A percentile compares a stretch with the other conserved stretches of the same genome.
These are phyloP conservation scores for Euclidium syriacum DNA, from an alignment of 345 rosid genomes.

Conservation along the genomic window DNA sequence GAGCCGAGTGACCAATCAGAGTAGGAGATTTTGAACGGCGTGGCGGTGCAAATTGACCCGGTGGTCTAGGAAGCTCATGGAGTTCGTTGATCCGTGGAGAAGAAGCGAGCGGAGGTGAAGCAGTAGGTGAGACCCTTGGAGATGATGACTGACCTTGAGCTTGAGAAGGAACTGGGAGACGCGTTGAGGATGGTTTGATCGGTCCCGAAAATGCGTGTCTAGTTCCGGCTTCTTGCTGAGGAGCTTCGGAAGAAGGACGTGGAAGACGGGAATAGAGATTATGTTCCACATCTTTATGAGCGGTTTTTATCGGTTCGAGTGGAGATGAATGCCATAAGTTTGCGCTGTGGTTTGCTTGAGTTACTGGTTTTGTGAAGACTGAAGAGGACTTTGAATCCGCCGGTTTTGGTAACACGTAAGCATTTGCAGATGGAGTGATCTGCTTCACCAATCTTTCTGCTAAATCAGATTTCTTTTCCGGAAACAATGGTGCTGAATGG, in stretches of 20 bases:
- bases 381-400: slow-evolving; percentile 43
- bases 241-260: slow-evolving; percentile 50
- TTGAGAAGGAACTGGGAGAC: slow-evolving; percentile 21
- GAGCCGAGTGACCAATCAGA: slow-evolving; percentile 73
- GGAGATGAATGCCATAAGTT: slow-evolving; percentile 68
- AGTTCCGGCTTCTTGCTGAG: slow-evolving; percentile 36
- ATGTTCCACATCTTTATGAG: slow-evolving; percentile 31
- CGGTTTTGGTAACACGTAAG: slow-evolving; percentile 85
- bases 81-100: slow-evolving; percentile 88
- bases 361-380: slow-evolving; percentile 39
- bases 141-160: slow-evolving; percentile 41
- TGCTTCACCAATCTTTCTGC: slow-evolving; percentile 47
- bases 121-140: slow-evolving; percentile 66
- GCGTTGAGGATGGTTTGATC: slow-evolving; percentile 48
- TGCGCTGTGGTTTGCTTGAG: slow-evolving; percentile 35
- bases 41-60: slow-evolving; percentile 33
- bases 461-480: slow-evolving; percentile 57
- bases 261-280: slow-evolving; percentile 50
- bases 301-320: slow-evolving; percentile 64
- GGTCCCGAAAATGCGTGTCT: slow-evolving; percentile 71
- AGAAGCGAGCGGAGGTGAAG: slow-evolving; percentile 82
- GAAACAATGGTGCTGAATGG: slow-evolving; percentile 79
- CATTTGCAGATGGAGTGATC: slow-evolving; percentile 37
- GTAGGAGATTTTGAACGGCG: slow-evolving; percentile 51
- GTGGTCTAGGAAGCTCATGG: slow-evolving; percentile 96